Conservation (phyloP, 179 eudicot species). For the Beta corolliflora region DNA sequence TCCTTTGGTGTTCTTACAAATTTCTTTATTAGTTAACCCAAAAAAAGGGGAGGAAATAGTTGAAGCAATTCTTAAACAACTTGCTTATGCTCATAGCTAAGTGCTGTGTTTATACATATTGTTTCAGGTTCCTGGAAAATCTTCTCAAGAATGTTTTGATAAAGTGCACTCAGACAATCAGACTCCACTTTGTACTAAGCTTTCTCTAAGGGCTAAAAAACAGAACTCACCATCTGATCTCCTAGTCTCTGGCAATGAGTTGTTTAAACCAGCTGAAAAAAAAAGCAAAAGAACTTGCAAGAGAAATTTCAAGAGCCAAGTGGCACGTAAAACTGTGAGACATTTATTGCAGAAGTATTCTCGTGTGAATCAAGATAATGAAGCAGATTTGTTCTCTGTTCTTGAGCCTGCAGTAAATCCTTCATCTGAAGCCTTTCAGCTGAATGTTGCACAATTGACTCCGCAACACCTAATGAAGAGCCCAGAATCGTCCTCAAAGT, state of each 20-base stretch:
- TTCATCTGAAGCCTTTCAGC: constrained; percentile 30
- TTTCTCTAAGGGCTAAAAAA: constrained; percentile 51
- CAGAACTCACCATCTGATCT: constrained; percentile 25
- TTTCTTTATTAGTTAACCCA: background rate
- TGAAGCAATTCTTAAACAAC: background rate
- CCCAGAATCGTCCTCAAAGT: constrained; percentile 33
- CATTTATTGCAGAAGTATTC: constrained; percentile 59
- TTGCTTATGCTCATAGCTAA: background rate
- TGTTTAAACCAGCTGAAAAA: constrained; percentile 39
- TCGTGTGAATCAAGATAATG: constrained; percentile 43
- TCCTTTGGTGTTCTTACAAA: background rate
- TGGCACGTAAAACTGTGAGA: constrained; percentile 66
- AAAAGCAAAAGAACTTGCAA: constrained; percentile 41
- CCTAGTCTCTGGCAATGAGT: constrained; percentile 42
- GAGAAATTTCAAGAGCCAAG: constrained; percentile 41
- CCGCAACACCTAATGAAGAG: constrained; percentile 34
- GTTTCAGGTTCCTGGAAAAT: constrained; percentile 87
- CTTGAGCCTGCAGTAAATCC: constrained; percentile 58
- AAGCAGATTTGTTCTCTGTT: constrained; percentile 66
- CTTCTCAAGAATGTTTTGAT: constrained; percentile 85
- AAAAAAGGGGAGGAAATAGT: background rate
- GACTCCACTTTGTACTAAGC: constrained; percentile 60
- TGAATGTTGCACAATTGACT: constrained; percentile 34
- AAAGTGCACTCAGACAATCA: constrained; percentile 63
- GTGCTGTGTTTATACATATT: constrained; percentile 2